phyloP scores from a whole-genome alignment of 495 filamentous ascomycete genomes.

The Haplographium delicatum region DNA sequence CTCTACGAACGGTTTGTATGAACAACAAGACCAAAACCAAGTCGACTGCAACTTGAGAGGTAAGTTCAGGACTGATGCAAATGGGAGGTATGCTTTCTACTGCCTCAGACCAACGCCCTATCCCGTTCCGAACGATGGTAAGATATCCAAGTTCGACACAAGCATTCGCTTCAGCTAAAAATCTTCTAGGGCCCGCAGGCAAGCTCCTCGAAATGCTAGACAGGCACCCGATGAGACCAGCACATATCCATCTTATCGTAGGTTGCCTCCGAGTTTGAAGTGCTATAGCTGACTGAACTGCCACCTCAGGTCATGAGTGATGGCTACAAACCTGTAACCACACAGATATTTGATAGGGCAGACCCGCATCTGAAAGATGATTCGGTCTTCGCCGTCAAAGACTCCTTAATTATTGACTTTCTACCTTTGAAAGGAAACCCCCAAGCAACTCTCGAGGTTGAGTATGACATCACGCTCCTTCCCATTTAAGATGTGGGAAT shows the following conservation, averaged over 20 bases:
- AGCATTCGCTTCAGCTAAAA: neutral
- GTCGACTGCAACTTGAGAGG: conserved; percentile 76
- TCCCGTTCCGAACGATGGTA: conserved; percentile 67
- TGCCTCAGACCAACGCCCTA: conserved; percentile 80
- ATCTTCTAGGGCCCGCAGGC: conserved; percentile 49
- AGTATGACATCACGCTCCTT: conserved; percentile 31
- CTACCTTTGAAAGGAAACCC: conserved; percentile 48
- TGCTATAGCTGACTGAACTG: neutral
- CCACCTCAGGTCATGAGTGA: conserved; percentile 26
- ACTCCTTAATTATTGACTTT: conserved; percentile 60
- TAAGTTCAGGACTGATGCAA: conserved; percentile 72
- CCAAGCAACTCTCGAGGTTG: conserved; percentile 65
- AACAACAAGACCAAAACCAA: conserved; percentile 82
- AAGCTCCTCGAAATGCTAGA: conserved; percentile 66
- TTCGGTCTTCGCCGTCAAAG: conserved; percentile 64
- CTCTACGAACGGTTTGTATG: conserved; percentile 77
- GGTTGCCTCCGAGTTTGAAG: conserved; percentile 22
- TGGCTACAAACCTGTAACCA: conserved; percentile 53
- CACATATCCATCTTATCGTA: conserved; percentile 81
- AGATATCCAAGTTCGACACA: conserved; percentile 1
- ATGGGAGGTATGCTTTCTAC: conserved; percentile 74
- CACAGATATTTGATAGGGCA: conserved; percentile 59
- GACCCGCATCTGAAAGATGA: conserved; percentile 56
- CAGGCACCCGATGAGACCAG: conserved; percentile 74
- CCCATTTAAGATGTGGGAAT: no score